Percentiles rank a stretch among this genome's conserved stretches.
These are phyloP conservation scores for Carex pumila DNA, from an alignment of 176 grass and related monocot species.

Conservation along the genomic window DNA sequence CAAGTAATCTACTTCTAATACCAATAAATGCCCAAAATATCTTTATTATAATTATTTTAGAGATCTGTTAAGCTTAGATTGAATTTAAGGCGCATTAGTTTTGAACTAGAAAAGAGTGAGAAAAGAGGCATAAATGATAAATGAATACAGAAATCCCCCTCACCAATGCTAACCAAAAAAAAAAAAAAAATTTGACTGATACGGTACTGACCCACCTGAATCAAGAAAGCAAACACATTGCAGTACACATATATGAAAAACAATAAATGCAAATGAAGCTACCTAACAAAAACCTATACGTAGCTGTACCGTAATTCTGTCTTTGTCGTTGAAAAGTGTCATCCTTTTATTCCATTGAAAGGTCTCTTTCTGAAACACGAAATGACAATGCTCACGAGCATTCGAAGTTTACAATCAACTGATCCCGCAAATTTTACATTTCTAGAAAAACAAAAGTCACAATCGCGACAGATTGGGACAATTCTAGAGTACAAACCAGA, in stretches of 20 bases:
- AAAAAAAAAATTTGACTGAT: neutral
- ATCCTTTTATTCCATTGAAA: neutral
- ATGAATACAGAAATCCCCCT: neutral
- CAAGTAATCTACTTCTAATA: neutral
- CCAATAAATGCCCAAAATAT: neutral
- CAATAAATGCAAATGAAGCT: slow-evolving; percentile 4
- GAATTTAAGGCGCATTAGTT: neutral
- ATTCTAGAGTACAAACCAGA: neutral
- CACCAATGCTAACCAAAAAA: no score
- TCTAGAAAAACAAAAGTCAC: neutral
- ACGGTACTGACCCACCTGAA: neutral
- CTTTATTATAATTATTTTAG: neutral
- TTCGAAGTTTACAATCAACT: neutral
- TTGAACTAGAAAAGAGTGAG: neutral
- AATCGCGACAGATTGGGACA: neutral
- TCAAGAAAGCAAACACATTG: neutral
- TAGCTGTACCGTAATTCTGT: neutral
- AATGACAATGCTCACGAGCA: neutral
- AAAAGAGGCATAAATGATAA: neutral
- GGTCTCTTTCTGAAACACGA: neutral
- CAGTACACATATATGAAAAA: neutral
- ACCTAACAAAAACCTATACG: neutral
- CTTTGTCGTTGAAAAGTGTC: slow-evolving; percentile 4
- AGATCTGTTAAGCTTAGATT: neutral
- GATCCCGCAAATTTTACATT: neutral